Base-by-base conservation (phyloP, 352 stramenopile genomes). In the Pythium myriotylum region DNA sequence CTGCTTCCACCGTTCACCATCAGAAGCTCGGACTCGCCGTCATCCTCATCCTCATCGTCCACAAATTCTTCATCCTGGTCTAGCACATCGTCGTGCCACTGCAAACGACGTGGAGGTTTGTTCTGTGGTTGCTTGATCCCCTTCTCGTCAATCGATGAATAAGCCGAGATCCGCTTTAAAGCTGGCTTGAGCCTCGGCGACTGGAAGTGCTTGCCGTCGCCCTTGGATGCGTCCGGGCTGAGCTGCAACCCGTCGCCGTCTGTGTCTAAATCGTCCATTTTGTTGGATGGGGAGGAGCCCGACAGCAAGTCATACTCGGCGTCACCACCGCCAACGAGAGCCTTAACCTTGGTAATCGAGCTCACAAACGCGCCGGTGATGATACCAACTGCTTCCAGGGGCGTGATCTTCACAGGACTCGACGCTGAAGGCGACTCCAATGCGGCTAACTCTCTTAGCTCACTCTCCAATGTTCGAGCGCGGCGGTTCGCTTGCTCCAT, bases 161-260 rank as follows among this genome's bases (percentile, higher is more conserved):
- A 95, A 7, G 79, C 84, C 8, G 86, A 95, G 37, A 95, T 85
- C 19, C 81, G 84, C 49, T 92, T 92, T 6, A 95, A 62, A 17
- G 79, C 86, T 5, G 86, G 74, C 50, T 73, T 76, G 14, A 87
- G 29, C 35, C 73, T 76, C 4, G 74, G 76, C 1, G 65, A 65
- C 32, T 74, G 67, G 41, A 93, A 93, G 42, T 89, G 69, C 57
- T 89, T 81, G 0, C 80, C 77, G 20, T 84, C 74, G 19, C 70
- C 74, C 19, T 83, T 77, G 3, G 63, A 76, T 0, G 76, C 77
- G 51, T 93, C 84, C 0, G 86, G 86, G 5, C 82, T 92, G 41
- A 95, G 70, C 69, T 95, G 86, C 16, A 95, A 71, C 24, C 86
- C 86, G 62, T 95, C 86, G 39, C 86, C 84, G 47, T 92, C 86